Evolutionary conservation across 345 rosid genomes (phyloP).

Genomic region (Syzygium aqueum): DNA sequence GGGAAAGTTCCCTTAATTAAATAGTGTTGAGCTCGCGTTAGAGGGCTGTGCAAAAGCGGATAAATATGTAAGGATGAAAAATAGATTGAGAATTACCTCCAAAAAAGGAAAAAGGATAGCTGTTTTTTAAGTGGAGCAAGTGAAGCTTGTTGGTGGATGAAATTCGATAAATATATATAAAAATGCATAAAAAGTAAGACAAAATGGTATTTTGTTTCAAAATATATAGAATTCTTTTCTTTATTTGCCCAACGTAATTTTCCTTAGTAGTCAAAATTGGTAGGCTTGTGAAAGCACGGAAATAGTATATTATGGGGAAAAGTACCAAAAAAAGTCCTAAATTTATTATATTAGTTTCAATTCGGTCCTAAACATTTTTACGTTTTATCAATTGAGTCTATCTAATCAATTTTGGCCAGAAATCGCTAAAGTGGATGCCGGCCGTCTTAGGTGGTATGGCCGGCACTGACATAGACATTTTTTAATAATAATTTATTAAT

Average conservation of each 20-base stretch:
- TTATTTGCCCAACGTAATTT: neutral
- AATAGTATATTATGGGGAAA: neutral
- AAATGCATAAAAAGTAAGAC: neutral
- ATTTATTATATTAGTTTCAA: neutral
- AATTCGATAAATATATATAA: neutral
- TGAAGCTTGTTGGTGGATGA: neutral
- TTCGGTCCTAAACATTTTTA: too few relatives aligned
- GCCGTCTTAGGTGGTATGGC: rapidly evolving
- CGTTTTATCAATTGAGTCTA: neutral
- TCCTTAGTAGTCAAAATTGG: neutral
- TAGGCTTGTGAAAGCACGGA: too few relatives aligned
- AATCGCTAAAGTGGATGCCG: too few relatives aligned
- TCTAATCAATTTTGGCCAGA: too few relatives aligned
- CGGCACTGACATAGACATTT: rapidly evolving
- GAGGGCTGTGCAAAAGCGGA: neutral
- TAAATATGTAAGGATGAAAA: too few relatives aligned
- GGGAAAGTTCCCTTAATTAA: neutral
- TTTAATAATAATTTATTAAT: too few relatives aligned
- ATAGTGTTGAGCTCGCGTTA: neutral
- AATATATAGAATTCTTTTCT: neutral
- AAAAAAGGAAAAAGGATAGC: neutral
- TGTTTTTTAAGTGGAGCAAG: neutral
- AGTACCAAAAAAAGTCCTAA: too few relatives aligned
- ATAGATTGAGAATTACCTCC: neutral
- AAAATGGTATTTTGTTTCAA: neutral